Conservation (phyloP, 371 early-diverging fungal species). For the Apophysomyces elegans region DNA sequence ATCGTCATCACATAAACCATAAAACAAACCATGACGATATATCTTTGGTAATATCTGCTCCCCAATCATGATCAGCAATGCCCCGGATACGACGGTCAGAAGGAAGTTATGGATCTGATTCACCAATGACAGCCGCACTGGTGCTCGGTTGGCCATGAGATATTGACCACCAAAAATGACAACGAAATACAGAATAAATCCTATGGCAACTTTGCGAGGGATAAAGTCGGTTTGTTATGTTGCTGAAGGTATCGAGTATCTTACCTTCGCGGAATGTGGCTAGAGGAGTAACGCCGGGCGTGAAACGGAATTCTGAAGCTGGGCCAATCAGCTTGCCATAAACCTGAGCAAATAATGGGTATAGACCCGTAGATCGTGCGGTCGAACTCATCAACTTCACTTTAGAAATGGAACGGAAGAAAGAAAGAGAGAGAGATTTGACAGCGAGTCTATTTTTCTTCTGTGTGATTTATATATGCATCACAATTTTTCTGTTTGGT, state of each 20-base stretch:
- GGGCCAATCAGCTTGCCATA: constrained; percentile 54
- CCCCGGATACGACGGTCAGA: constrained; percentile 68
- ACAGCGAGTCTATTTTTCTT: constrained; percentile 16
- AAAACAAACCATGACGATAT: constrained; percentile 66
- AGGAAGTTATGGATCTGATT: constrained; percentile 79
- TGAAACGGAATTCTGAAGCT: constrained; percentile 58
- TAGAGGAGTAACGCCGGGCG: constrained; percentile 65
- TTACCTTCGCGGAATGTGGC: constrained; percentile 65
- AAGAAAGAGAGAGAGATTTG: too few relatives aligned
- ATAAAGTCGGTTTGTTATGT: too few relatives aligned
- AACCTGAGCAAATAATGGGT: constrained; percentile 52
- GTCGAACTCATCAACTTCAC: constrained; percentile 54
- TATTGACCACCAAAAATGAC: constrained; percentile 76
- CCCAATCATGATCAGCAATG: constrained; percentile 66
- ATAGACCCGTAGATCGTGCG: constrained; percentile 37
- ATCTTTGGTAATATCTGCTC: constrained; percentile 75
- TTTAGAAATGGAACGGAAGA: too few relatives aligned
- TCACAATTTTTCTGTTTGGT: too few relatives aligned
- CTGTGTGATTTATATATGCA: background rate
- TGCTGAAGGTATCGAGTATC: too few relatives aligned
- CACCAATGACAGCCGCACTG: constrained; percentile 66
- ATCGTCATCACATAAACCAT: constrained; percentile 69
- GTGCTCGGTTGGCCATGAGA: constrained; percentile 65
- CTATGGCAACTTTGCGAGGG: too few relatives aligned
- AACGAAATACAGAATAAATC: constrained; percentile 15